Evolutionary conservation across 371 early-diverging fungal genomes (phyloP).

Genomic region (Mortierella sp.): DNA sequence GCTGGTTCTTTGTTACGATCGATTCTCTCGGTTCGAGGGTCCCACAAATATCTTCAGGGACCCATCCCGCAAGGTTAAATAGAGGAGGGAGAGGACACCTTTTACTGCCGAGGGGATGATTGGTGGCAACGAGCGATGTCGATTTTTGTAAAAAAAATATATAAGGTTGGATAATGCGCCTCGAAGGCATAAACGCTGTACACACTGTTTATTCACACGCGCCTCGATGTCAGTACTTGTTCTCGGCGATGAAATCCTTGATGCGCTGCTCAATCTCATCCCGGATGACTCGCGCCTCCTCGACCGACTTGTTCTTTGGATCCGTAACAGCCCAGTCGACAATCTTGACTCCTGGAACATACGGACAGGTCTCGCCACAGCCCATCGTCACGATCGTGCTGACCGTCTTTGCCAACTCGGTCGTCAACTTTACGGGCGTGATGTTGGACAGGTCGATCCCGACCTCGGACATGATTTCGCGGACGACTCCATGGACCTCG

Average conservation of each 20-base stretch:
- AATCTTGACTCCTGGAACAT: slow-evolving; percentile 55
- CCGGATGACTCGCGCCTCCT: slow-evolving; percentile 46
- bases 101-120: too few species aligned
- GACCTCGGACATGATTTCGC: slow-evolving; percentile 23
- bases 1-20: too few species aligned
- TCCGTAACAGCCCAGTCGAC: slow-evolving; percentile 50
- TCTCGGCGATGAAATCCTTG: slow-evolving; percentile 42
- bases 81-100: too few species aligned
- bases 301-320: slow-evolving; percentile 43
- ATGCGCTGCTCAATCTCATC: slow-evolving; percentile 48
- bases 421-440: slow-evolving; percentile 29
- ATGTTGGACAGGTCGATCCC: slow-evolving; percentile 33
- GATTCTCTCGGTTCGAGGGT: too few species aligned
- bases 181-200: too few species aligned
- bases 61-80: too few species aligned
- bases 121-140: too few species aligned
- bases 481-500: slow-evolving; percentile 35
- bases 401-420: slow-evolving; percentile 28
- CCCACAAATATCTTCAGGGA: too few species aligned
- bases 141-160: too few species aligned
- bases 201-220: too few species aligned
- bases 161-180: too few species aligned
- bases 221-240: slow-evolving; percentile 29
- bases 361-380: slow-evolving; percentile 57
- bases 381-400: slow-evolving; percentile 49